Evolutionary conservation across 208 protist genomes (phyloP), one percentile per base, ranked within the genome.

Genomic region (Crithidia thermophila): DNA sequence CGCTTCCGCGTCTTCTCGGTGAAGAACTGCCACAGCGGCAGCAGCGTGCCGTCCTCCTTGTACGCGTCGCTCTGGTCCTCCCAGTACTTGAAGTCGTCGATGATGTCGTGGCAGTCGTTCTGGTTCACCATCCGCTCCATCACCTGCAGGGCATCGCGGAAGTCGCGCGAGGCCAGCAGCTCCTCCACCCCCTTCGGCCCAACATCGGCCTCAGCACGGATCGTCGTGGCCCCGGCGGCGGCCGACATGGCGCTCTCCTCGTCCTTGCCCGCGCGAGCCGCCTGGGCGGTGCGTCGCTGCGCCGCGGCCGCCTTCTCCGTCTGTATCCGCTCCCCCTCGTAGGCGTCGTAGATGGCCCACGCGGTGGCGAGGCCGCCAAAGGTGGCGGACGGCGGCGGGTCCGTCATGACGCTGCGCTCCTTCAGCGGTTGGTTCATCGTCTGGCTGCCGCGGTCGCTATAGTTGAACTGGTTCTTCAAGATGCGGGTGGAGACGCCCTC

Each of bases 401-500:
- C 95, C 6, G 96, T 98, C 58, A 98, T 82, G 6, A 97, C 83
- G 33, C 63, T 72, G 13, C 81, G 69, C 70, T 95, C 86, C 71
- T 89, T 82, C 61, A 94, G 64, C 28, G 77, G 47, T 39, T 97
- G 84, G 79, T 98, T 98, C 84, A 98, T 96, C 14, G 97, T 98
- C 78, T 99, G 98, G 65, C 90, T 97, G 25, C 94, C 97, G 40
- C 98, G 91, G 39, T 98, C 96, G 47, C 88, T 96, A 87, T 98
- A 99, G 87, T 99, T 99, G 81, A 99, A 99, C 88, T 98, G 96
- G 82, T 99, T 99, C 60, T 98, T 97, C 11, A 98, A 76, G 52
- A 96, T 95, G 58, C 88, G 88, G 11, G 90, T 97, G 9, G 85
- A 86, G 13, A 94, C 82, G 31, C 86, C 88, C 60, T 94, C 77